Evolutionary conservation across 108 stramenopile genomes (phyloP).

Genomic region (Stephanodiscus minutulus): DNA sequence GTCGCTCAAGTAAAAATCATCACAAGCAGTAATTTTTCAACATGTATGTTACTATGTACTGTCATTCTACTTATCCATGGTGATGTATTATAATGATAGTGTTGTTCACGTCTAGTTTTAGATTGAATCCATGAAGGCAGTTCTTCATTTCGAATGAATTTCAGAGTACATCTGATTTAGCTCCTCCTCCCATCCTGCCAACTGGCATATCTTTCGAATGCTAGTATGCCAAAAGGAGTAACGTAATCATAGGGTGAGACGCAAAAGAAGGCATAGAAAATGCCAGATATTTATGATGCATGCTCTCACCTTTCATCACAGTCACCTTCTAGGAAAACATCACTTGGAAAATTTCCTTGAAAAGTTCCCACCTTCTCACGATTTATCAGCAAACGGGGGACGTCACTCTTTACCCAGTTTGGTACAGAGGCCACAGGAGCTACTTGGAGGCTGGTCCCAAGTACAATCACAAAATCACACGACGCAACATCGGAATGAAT

Average conservation of each 20-base stretch:
- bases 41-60: not conserved
- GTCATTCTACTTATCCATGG: too few relatives aligned
- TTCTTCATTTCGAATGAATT: conserved; percentile 3
- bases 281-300: not conserved
- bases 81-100: too few relatives aligned
- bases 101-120: not conserved
- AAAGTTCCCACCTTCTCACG: conserved; percentile 43
- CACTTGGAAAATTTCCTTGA: conserved; percentile 3
- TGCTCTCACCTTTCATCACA: conserved; percentile 34
- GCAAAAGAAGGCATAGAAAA: not conserved
- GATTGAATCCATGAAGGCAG: not conserved
- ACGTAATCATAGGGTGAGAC: not conserved
- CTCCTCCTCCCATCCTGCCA: conserved; percentile 40
- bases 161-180: conserved; percentile 22
- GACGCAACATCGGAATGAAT: conserved; percentile 61
- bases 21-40: not conserved
- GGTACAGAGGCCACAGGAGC: conserved; percentile 73
- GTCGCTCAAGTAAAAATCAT: conserved; percentile 14
- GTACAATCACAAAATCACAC: conserved; percentile 74
- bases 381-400: conserved; percentile 30
- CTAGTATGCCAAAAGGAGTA: conserved; percentile 8
- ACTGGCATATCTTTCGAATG: conserved; percentile 30
- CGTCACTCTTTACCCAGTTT: conserved; percentile 21
- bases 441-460: conserved; percentile 87
- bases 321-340: conserved; percentile 44